Evolutionary conservation across 2,329 filamentous ascomycete genomes (phyloP).

Genomic region (Stagonosporopsis rhizophila): DNA sequence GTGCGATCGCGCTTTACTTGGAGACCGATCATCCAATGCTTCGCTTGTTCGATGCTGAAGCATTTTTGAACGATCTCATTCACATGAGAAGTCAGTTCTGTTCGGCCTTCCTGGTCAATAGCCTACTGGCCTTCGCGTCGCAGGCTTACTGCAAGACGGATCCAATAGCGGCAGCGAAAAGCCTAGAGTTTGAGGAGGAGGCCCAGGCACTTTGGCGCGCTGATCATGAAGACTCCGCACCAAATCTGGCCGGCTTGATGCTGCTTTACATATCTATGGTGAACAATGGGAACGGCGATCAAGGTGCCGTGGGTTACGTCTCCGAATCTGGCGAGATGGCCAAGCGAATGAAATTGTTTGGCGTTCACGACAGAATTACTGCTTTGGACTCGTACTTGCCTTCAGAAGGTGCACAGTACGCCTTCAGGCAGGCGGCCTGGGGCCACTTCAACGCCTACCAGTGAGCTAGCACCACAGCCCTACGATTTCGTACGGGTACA

Average conservation of each 20-base stretch:
- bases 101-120: background rate
- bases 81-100: background rate
- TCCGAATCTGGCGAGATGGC: background rate
- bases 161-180: background rate
- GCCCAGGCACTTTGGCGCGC: background rate
- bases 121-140: background rate
- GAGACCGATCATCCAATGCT: background rate
- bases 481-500: background rate
- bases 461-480: background rate
- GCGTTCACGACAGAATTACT: background rate
- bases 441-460: background rate
- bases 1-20: background rate
- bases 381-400: background rate
- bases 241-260: background rate
- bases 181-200: background rate
- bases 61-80: background rate
- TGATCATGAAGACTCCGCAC: background rate
- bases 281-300: background rate
- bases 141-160: background rate
- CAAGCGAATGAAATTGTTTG: background rate
- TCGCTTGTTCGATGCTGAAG: background rate
- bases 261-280: background rate
- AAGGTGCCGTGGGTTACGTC: background rate
- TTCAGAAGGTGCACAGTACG: background rate
- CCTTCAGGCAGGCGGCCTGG: background rate